Conservation (phyloP, 129 eudicot species). For the Solidago caesia region DNA sequence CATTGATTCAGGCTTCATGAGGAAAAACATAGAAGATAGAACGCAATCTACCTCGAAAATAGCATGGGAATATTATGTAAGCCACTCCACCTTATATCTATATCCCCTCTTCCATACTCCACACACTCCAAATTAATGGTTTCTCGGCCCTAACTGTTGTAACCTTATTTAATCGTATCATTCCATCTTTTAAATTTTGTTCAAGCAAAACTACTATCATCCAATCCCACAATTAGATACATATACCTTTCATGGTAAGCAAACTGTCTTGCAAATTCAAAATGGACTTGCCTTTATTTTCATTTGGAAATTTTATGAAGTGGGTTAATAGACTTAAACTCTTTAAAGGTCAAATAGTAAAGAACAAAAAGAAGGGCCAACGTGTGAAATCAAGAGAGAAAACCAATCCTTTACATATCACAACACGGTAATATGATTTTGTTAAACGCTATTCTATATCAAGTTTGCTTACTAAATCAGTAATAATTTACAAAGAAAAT, state of each 20-base stretch:
- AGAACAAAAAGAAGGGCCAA: too few species aligned
- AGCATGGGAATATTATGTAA: neutral
- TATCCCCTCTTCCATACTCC: slow-evolving; percentile 8
- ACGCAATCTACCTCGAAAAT: neutral
- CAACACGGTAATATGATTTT: too few species aligned
- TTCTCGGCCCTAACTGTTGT: neutral
- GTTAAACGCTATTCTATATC: too few species aligned
- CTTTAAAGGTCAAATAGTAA: too few species aligned
- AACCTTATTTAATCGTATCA: neutral
- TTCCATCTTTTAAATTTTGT: neutral
- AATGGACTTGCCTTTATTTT: too few species aligned
- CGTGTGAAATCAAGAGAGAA: too few species aligned
- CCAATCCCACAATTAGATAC: neutral
- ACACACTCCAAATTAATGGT: neutral
- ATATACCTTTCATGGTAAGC: slow-evolving; percentile 2
- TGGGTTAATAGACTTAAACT: too few species aligned
- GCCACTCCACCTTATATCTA: neutral
- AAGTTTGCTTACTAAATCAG: too few species aligned
- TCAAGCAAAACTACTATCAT: neutral
- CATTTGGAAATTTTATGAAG: too few species aligned
- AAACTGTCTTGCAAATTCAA: neutral
- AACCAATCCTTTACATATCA: too few species aligned
- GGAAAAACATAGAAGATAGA: neutral
- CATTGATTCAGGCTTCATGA: neutral
- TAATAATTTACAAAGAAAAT: neutral